These are phyloP conservation scores for Psophocarpus tetragonolobus DNA, from an alignment of 306 rosid genomes.

Conservation along the genomic window DNA sequence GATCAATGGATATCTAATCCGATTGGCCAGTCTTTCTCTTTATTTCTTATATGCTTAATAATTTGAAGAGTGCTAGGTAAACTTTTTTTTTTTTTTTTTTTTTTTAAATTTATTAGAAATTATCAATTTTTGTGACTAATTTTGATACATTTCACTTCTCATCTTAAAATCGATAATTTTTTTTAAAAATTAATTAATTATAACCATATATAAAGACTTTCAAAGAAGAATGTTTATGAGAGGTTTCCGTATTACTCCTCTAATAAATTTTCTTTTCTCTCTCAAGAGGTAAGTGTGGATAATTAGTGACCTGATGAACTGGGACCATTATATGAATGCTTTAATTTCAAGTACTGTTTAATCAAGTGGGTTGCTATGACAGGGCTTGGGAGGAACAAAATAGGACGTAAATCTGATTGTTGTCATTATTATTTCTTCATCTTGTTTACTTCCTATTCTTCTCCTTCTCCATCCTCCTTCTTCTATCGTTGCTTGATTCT, in stretches of 20 bases:
- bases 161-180: too few species aligned
- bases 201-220: too few species aligned
- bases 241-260: too few species aligned
- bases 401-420: conserved; percentile 20
- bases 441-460: background rate
- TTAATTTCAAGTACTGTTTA: background rate
- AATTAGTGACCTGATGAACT: conserved; percentile 7
- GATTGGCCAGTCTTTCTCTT: conserved; percentile 34
- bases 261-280: background rate
- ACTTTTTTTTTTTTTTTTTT: too few species aligned
- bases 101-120: too few species aligned
- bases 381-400: background rate
- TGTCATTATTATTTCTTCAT: conserved; percentile 24
- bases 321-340: conserved; percentile 22
- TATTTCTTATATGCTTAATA: background rate
- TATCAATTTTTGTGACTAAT: too few species aligned
- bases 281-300: conserved; percentile 17
- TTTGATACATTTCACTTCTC: too few species aligned
- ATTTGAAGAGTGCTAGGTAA: too few species aligned
- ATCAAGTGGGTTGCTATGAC: background rate
- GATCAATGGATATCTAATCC: conserved; percentile 25
- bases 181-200: too few species aligned
- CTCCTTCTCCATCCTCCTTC: conserved; percentile 8
- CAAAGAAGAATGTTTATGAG: too few species aligned
- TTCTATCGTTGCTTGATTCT: conserved; percentile 1